Evolutionary conservation across 768 basidiomycete genomes (phyloP).

Genomic region (Termitomyces sp.): DNA sequence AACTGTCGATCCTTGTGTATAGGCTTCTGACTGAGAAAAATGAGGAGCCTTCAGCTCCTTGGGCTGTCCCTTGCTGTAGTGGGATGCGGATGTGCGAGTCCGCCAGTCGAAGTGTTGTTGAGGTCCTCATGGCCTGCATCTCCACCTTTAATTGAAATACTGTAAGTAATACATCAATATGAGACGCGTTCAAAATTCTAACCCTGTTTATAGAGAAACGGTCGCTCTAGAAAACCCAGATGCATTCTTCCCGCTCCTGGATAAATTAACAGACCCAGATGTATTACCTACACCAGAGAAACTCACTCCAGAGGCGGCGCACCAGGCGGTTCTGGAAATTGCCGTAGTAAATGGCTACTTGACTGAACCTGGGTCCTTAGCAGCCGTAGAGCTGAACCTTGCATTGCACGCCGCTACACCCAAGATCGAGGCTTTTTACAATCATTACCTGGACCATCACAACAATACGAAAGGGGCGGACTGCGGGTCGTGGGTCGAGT

Average conservation of each 20-base stretch:
- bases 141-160: conserved; percentile 54
- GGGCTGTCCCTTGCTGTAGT: conserved; percentile 9
- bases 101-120: conserved; percentile 54
- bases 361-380: conserved; percentile 40
- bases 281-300: conserved; percentile 26
- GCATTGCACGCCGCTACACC: conserved; percentile 76
- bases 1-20: background rate
- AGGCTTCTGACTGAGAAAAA: background rate
- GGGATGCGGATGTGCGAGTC: conserved; percentile 18
- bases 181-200: background rate
- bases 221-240: conserved; percentile 66
- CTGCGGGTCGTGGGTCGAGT: conserved; percentile 78
- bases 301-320: conserved; percentile 42
- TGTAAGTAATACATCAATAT: conserved; percentile 36
- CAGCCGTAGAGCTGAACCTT: conserved; percentile 64
- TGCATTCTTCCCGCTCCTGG: conserved; percentile 72
- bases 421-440: conserved; percentile 78
- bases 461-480: conserved; percentile 22
- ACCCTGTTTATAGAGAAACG: conserved; percentile 57
- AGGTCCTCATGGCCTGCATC: conserved; percentile 65
- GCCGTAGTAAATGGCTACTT: conserved; percentile 43
- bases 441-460: conserved; percentile 50
- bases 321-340: conserved; percentile 49
- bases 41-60: conserved; percentile 15
- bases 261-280: conserved; percentile 53